Evolutionary conservation across 192 early-diverging fungal genomes (phyloP).

Genomic region (Entomortierella parvispora): DNA sequence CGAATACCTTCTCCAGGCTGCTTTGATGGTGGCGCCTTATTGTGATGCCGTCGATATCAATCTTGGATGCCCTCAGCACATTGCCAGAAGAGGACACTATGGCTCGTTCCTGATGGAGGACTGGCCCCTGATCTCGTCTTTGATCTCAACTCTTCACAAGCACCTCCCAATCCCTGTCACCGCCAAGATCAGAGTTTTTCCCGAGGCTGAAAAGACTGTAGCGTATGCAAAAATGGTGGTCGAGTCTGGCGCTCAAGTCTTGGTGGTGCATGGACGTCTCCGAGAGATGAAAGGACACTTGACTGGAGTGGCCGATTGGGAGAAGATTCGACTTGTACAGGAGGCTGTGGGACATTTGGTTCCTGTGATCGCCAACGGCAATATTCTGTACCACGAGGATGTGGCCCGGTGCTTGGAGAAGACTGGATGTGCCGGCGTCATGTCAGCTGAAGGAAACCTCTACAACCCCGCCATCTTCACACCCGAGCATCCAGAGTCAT

Average conservation of each 20-base stretch:
- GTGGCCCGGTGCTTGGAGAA: conserved; percentile 80
- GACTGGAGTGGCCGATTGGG: conserved; percentile 97
- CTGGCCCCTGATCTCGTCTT: conserved; percentile 77
- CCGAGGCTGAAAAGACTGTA: conserved; percentile 90
- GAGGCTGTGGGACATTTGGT: conserved; percentile 73
- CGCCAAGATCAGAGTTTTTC: conserved; percentile 94
- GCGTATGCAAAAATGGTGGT: conserved; percentile 97
- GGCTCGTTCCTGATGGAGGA: conserved; percentile 96
- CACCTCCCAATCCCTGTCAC: conserved; percentile 91
- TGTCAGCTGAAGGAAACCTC: conserved; percentile 89
- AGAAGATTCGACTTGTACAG: conserved; percentile 87
- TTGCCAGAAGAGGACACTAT: conserved; percentile 91
- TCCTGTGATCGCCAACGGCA: conserved; percentile 98
- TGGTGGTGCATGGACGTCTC: conserved; percentile 94
- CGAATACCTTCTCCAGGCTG: conserved; percentile 81
- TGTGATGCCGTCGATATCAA: conserved; percentile 97
- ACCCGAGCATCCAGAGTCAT: conserved; percentile 66
- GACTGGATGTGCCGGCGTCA: conserved; percentile 95
- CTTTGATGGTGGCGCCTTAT: conserved; percentile 78
- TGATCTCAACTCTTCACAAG: conserved; percentile 75
- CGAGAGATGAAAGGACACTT: conserved; percentile 98
- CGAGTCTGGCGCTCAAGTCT: conserved; percentile 88
- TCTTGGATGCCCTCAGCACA: conserved; percentile 96
- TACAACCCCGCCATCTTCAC: conserved; percentile 93
- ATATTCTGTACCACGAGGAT: conserved; percentile 94